These are phyloP conservation scores for Eucalyptus globulus DNA, from an alignment of 345 rosid species.

Conservation along the genomic window DNA sequence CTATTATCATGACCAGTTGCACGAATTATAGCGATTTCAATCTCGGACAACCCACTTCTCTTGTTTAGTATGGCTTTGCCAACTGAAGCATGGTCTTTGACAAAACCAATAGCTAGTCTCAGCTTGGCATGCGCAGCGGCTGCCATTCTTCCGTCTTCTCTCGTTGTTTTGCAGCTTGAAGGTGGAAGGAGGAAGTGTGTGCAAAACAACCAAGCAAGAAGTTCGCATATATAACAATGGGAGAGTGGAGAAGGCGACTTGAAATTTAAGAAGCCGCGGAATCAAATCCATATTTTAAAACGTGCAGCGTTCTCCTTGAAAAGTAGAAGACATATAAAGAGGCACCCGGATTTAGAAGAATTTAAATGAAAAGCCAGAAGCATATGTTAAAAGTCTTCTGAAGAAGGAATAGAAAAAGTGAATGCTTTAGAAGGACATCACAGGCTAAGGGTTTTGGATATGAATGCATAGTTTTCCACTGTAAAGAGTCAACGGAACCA, in stretches of 20 bases:
- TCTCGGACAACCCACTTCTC: conserved; percentile 33
- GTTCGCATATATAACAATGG: not conserved
- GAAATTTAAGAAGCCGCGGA: not conserved
- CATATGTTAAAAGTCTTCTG: not conserved
- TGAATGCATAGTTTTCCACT: conserved; percentile 18
- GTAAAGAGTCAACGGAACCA: conserved; percentile 33
- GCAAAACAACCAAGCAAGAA: not conserved
- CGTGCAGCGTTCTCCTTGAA: not conserved
- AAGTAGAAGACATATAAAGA: not conserved
- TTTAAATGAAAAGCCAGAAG: not conserved
- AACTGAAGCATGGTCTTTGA: conserved; percentile 74
- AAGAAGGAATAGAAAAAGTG: conserved; percentile 1
- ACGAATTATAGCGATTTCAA: conserved; percentile 67
- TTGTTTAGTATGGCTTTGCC: conserved; percentile 61
- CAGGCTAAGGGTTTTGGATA: conserved; percentile 19
- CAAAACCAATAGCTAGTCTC: conserved; percentile 41
- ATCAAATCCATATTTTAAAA: not conserved
- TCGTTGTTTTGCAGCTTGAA: not conserved
- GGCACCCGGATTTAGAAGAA: not conserved
- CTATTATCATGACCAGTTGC: conserved; percentile 58
- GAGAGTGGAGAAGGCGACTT: not conserved
- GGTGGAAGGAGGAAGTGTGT: not conserved
- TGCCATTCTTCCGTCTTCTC: conserved; percentile 19
- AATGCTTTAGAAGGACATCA: conserved; percentile 16
- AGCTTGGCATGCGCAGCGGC: conserved; percentile 44